A percentile compares a stretch with the other conserved stretches of the same genome.
These are phyloP conservation scores for Pestalotiopsis sp. DNA, from an alignment of 2,329 filamentous ascomycete genomes.

Conservation along the genomic window DNA sequence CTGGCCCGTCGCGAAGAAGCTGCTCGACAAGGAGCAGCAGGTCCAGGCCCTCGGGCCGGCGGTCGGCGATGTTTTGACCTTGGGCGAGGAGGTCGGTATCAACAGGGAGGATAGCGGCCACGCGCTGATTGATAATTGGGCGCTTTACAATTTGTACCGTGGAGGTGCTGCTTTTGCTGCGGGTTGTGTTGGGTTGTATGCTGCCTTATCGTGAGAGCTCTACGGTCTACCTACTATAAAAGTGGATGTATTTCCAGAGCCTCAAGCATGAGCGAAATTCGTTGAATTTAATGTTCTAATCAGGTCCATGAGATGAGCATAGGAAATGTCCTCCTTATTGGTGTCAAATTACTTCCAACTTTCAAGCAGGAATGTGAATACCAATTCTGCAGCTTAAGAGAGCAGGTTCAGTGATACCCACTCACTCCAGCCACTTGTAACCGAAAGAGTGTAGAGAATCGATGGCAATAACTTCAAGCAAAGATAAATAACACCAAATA, in stretches of 20 bases:
- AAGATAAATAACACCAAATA: no score
- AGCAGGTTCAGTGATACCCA: no score
- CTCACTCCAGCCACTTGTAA: no score
- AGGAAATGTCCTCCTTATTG: no score
- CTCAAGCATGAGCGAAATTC: no score
- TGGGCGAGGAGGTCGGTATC: slow-evolving; percentile 3
- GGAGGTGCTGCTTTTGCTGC: slow-evolving; percentile 44
- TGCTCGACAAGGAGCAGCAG: slow-evolving; percentile 45
- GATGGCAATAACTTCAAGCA: no score
- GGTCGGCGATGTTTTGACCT: background rate
- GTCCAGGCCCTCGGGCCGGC: slow-evolving; percentile 32
- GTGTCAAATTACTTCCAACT: no score
- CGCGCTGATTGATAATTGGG: slow-evolving; percentile 41
- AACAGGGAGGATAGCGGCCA: slow-evolving; percentile 16
- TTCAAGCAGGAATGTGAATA: no score
- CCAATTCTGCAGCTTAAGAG: no score
- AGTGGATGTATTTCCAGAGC: background rate
- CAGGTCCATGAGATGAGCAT: no score
- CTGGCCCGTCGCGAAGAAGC: slow-evolving; percentile 47
- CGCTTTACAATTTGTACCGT: slow-evolving; percentile 70
- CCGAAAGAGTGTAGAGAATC: no score
- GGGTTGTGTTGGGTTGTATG: slow-evolving; percentile 40
- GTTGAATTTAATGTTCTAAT: no score
- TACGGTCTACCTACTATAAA: background rate
- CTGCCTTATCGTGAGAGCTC: slow-evolving; percentile 52